Percentiles rank a stretch among this genome's conserved stretches.
Conservation (phyloP, 192 early-diverging fungal species). For the Spizellomyces punctatus region DNA sequence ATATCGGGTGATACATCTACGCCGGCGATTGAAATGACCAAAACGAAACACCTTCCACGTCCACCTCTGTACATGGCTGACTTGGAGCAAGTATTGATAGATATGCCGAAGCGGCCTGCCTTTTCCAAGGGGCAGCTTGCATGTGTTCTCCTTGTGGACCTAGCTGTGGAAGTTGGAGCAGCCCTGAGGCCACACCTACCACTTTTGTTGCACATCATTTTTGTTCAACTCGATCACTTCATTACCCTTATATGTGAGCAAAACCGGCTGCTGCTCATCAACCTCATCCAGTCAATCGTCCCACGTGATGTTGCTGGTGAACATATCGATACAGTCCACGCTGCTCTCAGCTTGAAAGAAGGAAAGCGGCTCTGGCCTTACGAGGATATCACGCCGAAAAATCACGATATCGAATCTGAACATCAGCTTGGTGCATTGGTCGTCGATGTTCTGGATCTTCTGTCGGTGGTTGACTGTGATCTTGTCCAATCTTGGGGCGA, state of each 20-base stretch:
- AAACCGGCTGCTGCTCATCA: constrained; percentile 69
- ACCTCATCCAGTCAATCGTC: constrained; percentile 75
- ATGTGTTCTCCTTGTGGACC: constrained; percentile 77
- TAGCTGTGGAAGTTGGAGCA: constrained; percentile 71
- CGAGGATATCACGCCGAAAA: constrained; percentile 69
- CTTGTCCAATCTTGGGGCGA: constrained; percentile 69
- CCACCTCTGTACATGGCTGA: constrained; percentile 64
- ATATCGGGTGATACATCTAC: constrained; percentile 6
- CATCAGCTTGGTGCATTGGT: constrained; percentile 44
- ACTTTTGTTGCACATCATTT: constrained; percentile 70
- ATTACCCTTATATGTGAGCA: constrained; percentile 79
- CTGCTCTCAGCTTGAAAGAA: constrained; percentile 67
- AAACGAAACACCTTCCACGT: not conserved
- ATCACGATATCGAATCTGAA: constrained; percentile 42
- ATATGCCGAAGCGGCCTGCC: constrained; percentile 64
- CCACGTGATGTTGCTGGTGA: constrained; percentile 32
- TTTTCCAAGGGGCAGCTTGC: constrained; percentile 79
- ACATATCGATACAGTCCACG: constrained; percentile 44
- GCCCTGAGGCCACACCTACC: constrained; percentile 69
- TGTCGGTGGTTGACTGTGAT: constrained; percentile 43
- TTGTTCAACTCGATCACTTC: constrained; percentile 82
- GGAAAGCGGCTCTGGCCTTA: constrained; percentile 79
- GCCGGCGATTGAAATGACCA: not conserved
- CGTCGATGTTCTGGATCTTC: constrained; percentile 48
- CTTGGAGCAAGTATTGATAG: constrained; percentile 66